Percentiles rank a stretch among this genome's conserved stretches.
These are phyloP conservation scores for Asparagopsis taxiformis DNA, from an alignment of 31 red algal genomes.

Conservation along the genomic window DNA sequence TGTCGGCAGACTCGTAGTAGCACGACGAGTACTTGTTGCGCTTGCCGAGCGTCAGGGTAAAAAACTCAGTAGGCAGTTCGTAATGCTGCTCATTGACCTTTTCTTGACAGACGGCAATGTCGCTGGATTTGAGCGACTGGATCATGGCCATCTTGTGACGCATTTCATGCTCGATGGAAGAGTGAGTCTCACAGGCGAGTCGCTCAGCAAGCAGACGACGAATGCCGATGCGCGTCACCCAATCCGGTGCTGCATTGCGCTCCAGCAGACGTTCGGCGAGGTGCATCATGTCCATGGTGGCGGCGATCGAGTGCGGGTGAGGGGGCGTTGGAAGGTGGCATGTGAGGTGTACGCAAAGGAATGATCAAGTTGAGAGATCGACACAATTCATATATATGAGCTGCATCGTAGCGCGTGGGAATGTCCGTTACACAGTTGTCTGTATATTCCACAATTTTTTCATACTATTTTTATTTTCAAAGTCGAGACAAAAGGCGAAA, in stretches of 20 bases:
- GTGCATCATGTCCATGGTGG: slow-evolving; percentile 49
- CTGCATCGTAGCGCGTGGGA: too few species aligned
- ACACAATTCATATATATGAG: too few species aligned
- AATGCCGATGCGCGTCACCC: slow-evolving; percentile 82
- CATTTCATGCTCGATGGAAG: slow-evolving; percentile 57
- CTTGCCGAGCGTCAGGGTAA: slow-evolving; percentile 64
- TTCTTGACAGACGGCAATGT: slow-evolving; percentile 77
- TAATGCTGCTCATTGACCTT: slow-evolving; percentile 99
- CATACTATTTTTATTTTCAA: too few species aligned
- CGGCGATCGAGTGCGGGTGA: too few species aligned
- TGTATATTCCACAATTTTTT: too few species aligned
- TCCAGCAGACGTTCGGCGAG: slow-evolving; percentile 75
- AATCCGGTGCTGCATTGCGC: slow-evolving; percentile 81
- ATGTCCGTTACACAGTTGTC: too few species aligned
- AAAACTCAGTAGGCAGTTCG: slow-evolving; percentile 92
- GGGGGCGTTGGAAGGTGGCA: too few species aligned
- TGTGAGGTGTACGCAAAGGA: too few species aligned
- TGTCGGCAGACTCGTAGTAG: slow-evolving; percentile 65
- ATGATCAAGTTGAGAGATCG: too few species aligned
- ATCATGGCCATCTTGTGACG: slow-evolving; percentile 81
- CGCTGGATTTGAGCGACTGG: slow-evolving; percentile 13
- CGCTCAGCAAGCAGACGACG: slow-evolving; percentile 70
- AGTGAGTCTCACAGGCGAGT: slow-evolving; percentile 33
- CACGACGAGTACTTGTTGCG: slow-evolving; percentile 94
- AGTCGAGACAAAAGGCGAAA: too few species aligned